Base-by-base conservation (phyloP, 2,329 filamentous ascomycete genomes). In the Fusarium sterilihyphosum region DNA sequence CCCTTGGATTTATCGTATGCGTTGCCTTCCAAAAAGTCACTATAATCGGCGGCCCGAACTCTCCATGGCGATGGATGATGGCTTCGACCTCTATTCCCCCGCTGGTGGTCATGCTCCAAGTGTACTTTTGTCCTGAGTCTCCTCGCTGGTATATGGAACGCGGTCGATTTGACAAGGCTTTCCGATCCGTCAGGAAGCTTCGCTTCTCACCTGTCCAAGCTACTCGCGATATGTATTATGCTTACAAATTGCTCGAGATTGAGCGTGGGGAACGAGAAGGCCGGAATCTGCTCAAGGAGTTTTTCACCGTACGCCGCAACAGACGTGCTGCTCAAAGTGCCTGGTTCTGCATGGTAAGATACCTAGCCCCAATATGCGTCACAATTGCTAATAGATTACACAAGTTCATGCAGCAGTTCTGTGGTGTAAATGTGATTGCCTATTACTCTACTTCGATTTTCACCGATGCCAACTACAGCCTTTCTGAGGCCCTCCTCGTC, bases 101-200 rank as follows among this genome's bases (percentile, higher is more conserved):
- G 1, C 71, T 90, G 16, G 82, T 88, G 6, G 82, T 90, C 20
- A 78, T 88, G 64, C 9, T 86, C 14, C 84, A 87, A 50, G 83
- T 90, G n/a, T 90, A 85, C 61, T 83, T 88, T 62, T 88, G 87
- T 47, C 87, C 88, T 0, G 87, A 89, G 64, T 88, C 86, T 4
- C 87, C 87, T 7, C 83, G 87, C 31, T 89, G 87, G 86, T 86
- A 85, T 62, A 87, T 89, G 79, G 86, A 87, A 44, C 87, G 86
- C 63, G 84, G 84, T 1, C 81, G 80, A 24, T 85, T 86, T 70
- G 74, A 73, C 47, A 82, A 86, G 41, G 88, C 88, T 10, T 86
- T 84, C 70, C 71, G 80, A 8, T 87, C 86, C 2, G 81, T 88
- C 1, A 79, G 78, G 20, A 83, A 83, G 5, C 82, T 89, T 8